These are phyloP conservation scores for Copromyces sp. DNA, from an alignment of 495 filamentous ascomycete species.

Conservation along the genomic window DNA sequence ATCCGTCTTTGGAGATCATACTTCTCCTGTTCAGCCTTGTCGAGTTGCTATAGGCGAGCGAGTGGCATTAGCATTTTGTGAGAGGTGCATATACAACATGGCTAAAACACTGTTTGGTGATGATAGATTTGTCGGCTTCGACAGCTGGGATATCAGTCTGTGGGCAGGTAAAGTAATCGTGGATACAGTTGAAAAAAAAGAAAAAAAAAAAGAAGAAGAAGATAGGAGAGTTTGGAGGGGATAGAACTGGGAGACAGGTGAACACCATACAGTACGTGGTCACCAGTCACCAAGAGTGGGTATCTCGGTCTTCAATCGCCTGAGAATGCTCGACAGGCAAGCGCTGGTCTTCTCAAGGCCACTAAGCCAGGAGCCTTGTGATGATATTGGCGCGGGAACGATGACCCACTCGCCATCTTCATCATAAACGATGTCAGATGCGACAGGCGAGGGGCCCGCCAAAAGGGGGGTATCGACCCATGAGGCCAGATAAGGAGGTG, in stretches of 20 bases:
- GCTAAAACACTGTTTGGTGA: neutral
- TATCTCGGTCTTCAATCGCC: neutral
- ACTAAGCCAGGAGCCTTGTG: neutral
- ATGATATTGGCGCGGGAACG: neutral
- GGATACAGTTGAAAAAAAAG: neutral
- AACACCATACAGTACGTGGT: neutral
- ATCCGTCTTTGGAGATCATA: constrained; percentile 37
- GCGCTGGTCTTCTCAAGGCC: neutral
- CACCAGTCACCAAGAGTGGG: neutral
- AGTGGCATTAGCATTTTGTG: neutral
- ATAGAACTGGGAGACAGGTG: neutral
- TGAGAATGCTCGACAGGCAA: neutral
- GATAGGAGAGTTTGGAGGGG: neutral
- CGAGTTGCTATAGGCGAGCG: constrained; percentile 31
- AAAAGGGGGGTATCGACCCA: neutral
- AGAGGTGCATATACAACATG: neutral
- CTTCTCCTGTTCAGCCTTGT: constrained; percentile 39
- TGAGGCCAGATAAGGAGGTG: constrained; percentile 6
- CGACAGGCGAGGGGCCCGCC: neutral
- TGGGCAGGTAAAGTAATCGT: neutral
- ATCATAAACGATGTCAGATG: neutral
- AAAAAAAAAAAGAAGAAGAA: neutral
- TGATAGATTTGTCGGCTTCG: neutral
- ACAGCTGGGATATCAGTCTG: neutral
- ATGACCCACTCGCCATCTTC: neutral